A percentile compares a stretch with the other conserved stretches of the same genome.
These are phyloP conservation scores for Delonix regia DNA, from an alignment of 306 rosid genomes.

Conservation along the genomic window DNA sequence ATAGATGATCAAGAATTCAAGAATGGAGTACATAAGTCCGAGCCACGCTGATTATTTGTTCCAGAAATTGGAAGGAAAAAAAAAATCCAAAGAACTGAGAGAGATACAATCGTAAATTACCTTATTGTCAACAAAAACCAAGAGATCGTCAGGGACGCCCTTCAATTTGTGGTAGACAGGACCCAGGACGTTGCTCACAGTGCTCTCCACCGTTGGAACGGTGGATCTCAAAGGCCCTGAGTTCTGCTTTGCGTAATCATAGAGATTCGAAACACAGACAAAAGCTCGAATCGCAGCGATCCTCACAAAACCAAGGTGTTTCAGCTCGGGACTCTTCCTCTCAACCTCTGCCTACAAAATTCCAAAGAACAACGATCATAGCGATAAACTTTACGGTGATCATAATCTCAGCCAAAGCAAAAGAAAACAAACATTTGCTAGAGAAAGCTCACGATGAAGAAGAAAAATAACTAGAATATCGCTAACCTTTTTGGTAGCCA, in stretches of 20 bases:
- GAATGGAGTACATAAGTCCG: background rate
- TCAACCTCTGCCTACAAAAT: conserved; percentile 44
- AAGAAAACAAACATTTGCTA: too few species aligned
- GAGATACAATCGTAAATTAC: conserved; percentile 30
- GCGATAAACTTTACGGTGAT: background rate
- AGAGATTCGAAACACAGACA: conserved; percentile 54
- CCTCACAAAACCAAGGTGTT: conserved; percentile 67
- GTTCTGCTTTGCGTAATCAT: conserved; percentile 70
- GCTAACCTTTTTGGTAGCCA: conserved; percentile 52
- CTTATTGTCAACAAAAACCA: conserved; percentile 67
- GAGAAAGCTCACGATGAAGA: background rate
- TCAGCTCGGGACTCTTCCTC: conserved; percentile 50
- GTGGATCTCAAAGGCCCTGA: conserved; percentile 72
- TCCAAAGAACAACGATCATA: background rate
- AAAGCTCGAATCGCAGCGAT: conserved; percentile 55
- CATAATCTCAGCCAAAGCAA: background rate
- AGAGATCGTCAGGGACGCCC: conserved; percentile 64
- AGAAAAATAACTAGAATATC: background rate
- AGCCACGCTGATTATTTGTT: background rate
- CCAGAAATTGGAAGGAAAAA: background rate
- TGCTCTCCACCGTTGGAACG: conserved; percentile 60
- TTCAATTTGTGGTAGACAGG: conserved; percentile 66
- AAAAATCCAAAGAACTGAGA: background rate
- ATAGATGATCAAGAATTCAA: background rate
- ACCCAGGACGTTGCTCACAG: conserved; percentile 57